phyloP scores from a whole-genome alignment of 2,329 filamentous ascomycete species.

The Aspergillus felis region DNA sequence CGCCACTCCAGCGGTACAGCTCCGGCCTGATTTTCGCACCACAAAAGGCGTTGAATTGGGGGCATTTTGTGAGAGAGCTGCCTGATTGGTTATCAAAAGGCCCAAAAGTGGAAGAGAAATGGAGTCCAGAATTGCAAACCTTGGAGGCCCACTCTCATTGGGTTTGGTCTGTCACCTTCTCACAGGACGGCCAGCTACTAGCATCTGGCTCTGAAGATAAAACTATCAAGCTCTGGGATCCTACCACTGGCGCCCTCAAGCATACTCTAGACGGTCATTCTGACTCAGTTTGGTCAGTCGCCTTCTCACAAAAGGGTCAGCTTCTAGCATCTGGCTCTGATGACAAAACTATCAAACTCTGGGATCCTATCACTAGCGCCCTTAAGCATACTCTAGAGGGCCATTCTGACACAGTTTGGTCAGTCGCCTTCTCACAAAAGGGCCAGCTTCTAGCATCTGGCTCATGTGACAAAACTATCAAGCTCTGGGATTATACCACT shows the following conservation, averaged over 20 bases:
- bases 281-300: slow-evolving; percentile 6
- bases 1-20: no score
- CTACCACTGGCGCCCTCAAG: slow-evolving; percentile 2
- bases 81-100: no score
- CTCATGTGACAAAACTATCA: slow-evolving; percentile 12
- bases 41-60: no score
- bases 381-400: slow-evolving; percentile 8
- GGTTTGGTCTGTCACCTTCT: no score
- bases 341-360: slow-evolving; percentile 10
- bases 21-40: no score
- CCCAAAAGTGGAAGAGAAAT: no score
- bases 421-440: slow-evolving; percentile 1
- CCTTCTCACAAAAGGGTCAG: neutral
- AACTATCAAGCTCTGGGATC: slow-evolving; percentile 4
- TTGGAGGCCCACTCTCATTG: no score
- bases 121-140: no score
- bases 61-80: no score
- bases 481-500: slow-evolving; percentile 7
- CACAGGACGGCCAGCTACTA: no score
- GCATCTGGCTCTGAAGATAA: no score
- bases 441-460: slow-evolving; percentile 9
- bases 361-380: slow-evolving; percentile 8
- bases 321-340: slow-evolving; percentile 15
- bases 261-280: slow-evolving; percentile 13
- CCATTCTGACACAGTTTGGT: slow-evolving; percentile 7